Percentiles rank a stretch among this genome's conserved stretches.
phyloP scores from a whole-genome alignment of 805 yeast species.

The Metschnikowia dekortorum region DNA sequence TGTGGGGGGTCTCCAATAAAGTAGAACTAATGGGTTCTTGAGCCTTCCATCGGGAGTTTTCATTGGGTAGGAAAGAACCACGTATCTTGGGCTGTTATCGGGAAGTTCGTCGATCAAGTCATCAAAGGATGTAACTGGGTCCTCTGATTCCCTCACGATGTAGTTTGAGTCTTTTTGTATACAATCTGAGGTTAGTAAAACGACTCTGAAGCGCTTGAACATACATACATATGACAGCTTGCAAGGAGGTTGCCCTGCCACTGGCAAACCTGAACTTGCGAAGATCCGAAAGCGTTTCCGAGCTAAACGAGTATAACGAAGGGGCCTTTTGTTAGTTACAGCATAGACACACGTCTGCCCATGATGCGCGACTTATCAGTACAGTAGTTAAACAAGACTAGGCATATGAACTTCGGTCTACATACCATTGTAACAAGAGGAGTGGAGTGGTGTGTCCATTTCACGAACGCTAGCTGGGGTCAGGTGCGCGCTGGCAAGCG shows the following conservation, averaged over 20 bases:
- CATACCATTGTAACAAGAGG: conserved; percentile 1
- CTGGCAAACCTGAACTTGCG: conserved; percentile 72
- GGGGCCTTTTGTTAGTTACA: conserved; percentile 16
- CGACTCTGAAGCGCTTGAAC: background rate
- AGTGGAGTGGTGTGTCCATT: background rate
- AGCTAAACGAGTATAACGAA: conserved; percentile 57
- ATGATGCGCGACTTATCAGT: too few relatives aligned
- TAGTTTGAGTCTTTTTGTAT: conserved; percentile 56
- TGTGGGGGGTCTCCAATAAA: conserved; percentile 89
- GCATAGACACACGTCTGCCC: background rate
- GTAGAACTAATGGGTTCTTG: conserved; percentile 66
- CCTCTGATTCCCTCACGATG: conserved; percentile 44
- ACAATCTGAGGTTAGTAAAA: conserved; percentile 30
- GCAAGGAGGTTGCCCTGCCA: conserved; percentile 56
- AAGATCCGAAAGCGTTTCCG: conserved; percentile 55
- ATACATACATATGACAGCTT: conserved; percentile 56
- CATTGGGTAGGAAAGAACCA: conserved; percentile 73
- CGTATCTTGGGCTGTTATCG: conserved; percentile 72
- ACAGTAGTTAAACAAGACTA: background rate
- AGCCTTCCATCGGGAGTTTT: conserved; percentile 66
- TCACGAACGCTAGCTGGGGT: background rate
- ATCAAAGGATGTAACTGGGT: conserved; percentile 48
- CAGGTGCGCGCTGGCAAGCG: background rate
- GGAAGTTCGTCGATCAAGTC: conserved; percentile 75
- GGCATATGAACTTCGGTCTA: background rate